Conservation (phyloP, 768 basidiomycete species). For the Amanita subjunquillea region DNA sequence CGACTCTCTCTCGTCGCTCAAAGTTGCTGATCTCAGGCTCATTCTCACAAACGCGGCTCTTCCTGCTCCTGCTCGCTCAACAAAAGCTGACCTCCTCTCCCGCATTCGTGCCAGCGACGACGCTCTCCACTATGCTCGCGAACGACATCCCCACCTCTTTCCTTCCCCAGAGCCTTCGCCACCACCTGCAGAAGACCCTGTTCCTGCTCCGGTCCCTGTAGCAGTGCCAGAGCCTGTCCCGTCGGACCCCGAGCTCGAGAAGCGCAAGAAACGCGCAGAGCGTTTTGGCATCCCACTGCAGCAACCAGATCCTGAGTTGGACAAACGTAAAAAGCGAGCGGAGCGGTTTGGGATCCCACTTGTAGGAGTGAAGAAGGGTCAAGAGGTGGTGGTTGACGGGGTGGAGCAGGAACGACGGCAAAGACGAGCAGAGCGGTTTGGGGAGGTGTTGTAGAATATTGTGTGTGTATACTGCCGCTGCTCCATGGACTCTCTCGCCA, state of each 20-base stretch:
- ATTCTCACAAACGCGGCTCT: constrained; percentile 45
- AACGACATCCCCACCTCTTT: constrained; percentile 19
- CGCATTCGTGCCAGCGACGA: constrained; percentile 42
- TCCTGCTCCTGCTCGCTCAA: constrained; percentile 42
- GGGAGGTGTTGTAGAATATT: not conserved
- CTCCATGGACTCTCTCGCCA: constrained; percentile 15
- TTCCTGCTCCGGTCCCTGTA: not conserved
- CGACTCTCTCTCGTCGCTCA: constrained; percentile 35
- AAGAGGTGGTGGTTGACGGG: constrained; percentile 45
- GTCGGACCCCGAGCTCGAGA: constrained; percentile 1
- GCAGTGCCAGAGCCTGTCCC: not conserved
- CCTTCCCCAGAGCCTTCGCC: constrained; percentile 11
- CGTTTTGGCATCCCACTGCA: constrained; percentile 1
- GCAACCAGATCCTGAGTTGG: constrained; percentile 22
- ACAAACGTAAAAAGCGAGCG: constrained; percentile 49
- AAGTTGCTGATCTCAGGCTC: constrained; percentile 59
- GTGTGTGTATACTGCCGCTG: too few species aligned
- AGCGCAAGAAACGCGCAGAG: constrained; percentile 4
- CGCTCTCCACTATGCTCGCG: constrained; percentile 41
- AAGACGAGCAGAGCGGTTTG: constrained; percentile 48
- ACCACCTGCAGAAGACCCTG: not conserved
- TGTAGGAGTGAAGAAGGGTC: too few species aligned
- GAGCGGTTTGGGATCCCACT: constrained; percentile 41
- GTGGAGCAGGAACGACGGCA: constrained; percentile 39
- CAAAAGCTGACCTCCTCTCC: constrained; percentile 58